phyloP scores from a whole-genome alignment of 768 basidiomycete genomes.

The Rhizopogon roseolus region DNA sequence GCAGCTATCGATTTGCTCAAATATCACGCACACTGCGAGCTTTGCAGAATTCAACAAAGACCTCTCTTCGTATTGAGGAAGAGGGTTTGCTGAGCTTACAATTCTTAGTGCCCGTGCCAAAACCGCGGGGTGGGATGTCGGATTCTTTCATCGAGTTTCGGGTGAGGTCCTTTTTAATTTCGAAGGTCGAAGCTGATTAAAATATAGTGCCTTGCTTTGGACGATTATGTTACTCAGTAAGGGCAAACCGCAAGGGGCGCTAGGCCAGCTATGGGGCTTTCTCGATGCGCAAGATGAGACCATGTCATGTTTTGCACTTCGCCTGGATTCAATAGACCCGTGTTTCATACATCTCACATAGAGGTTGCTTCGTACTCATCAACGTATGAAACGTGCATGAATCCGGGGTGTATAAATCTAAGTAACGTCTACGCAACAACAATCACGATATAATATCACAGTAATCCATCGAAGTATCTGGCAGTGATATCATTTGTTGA shows the following conservation, averaged over 20 bases:
- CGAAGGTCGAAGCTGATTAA: slow-evolving; percentile 7
- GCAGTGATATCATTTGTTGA: slow-evolving; percentile 16
- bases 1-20: slow-evolving; percentile 81
- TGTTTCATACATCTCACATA: background rate
- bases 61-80: slow-evolving; percentile 81
- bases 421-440: background rate
- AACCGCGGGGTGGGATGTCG: slow-evolving; percentile 33
- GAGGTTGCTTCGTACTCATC: background rate
- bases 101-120: slow-evolving; percentile 71
- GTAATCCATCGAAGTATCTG: slow-evolving; percentile 40
- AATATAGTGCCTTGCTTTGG: slow-evolving; percentile 25
- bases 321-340: background rate
- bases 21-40: slow-evolving; percentile 70
- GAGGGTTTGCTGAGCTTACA: slow-evolving; percentile 84
- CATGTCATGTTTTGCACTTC: background rate
- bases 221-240: slow-evolving; percentile 19
- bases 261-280: background rate
- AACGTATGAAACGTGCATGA: background rate
- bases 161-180: slow-evolving; percentile 40
- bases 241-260: background rate
- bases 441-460: slow-evolving; percentile 12
- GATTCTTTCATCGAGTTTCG: slow-evolving; percentile 85
- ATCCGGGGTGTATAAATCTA: background rate
- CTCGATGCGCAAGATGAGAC: background rate
- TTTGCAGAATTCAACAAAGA: slow-evolving; percentile 79